Evolutionary conservation across 2,329 filamentous ascomycete species (phyloP), one percentile per base, ranked within the genome.

Genomic region (Sarocladiaceae sp.): DNA sequence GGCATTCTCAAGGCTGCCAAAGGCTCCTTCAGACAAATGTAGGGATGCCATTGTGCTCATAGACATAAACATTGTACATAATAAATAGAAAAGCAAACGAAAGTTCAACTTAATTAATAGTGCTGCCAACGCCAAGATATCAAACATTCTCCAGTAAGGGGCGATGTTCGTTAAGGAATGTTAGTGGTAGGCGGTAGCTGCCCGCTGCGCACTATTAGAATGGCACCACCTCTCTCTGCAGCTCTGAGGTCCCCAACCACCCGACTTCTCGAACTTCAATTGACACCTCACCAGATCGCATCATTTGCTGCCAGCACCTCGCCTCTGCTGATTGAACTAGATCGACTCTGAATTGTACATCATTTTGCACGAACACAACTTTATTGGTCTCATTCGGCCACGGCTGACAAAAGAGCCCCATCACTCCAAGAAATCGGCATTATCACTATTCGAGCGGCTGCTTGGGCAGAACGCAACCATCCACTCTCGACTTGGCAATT

Each of bases 171-270:
- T 53, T 53, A 53, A 49, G 51, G 23, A 13, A 28, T 49, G 51
- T 31, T 53, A 53, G 44, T 33, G 28, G 31, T 15, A 11, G 33
- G 28, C 51, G 13, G 10, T 28, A 7, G 26, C 20, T 31, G 33
- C 44, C n/a, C 44, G 63, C 63, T 54, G n/a, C 40, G 22, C 53
- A 48, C 54, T 64, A 65, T 58, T 61, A 58, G 35, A 50, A 42
- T 39, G 44, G 59, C 63, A 65, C 59, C 54, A 58, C 22, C 22
- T 39, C 44, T 49, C 58, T 55, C 53, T 48, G 52, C 31, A 28
- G 37, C 13, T 35, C 40, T 52, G 52, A 54, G 52, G 40, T 42
- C 52, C 60, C 58, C 57, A 63, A 56, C 59, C 62, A 57, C 62
- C 61, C 52, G 56, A 62, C 54, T 58, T 63, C 54, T 54, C 18